Base-by-base conservation (phyloP, 306 rosid genomes). In the Inga oerstediana region DNA sequence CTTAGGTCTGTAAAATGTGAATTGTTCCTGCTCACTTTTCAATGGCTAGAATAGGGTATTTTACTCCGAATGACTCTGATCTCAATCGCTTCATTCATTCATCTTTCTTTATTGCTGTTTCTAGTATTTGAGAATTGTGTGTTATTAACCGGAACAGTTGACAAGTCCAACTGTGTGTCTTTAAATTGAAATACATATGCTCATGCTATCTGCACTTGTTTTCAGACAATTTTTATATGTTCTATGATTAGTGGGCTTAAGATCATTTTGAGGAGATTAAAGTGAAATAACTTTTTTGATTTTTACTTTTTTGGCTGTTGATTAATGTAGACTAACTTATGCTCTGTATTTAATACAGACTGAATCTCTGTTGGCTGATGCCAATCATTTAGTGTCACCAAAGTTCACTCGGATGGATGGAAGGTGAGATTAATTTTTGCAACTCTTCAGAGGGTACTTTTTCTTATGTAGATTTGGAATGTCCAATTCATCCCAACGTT, bases 301-400 rank as follows among this genome's bases (percentile, higher is more conserved):
- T 56, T 20, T 13, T 13, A 48, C 5, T 51, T 51, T 51, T 56
- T 56, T 48, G 54, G 27, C 62, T 56, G n/a, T 56, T 56, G 62
- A 6, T 56, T 56, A 3, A 56, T 20, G 62, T 56, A 58, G 27
- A 58, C 24, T 58, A 8, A n/a, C 27, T n/a, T 32, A 17, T 8
- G 24, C 54, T 79, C 34, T 79, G 10, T 71, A 9, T 74, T 12
- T 48, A 43, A 37, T 27, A 56, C 88, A 89, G 94, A 82, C 86
- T 9, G 83, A 86, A 79, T 81, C 85, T 24, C 83, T 91, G 84
- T 79, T 87, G 78, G 83, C 82, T 78, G 87, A 82, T 71, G 46
- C 72, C 77, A 83, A 70, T 74, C 41, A 51, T 73, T 30, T 72
- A 41, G 61, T 13, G 82, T 59, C 80, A 37, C 80, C 89, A 68